A percentile compares a stretch with the other conserved stretches of the same genome.
Conservation (phyloP, 106 monocot species). For the Posidonia australis region DNA sequence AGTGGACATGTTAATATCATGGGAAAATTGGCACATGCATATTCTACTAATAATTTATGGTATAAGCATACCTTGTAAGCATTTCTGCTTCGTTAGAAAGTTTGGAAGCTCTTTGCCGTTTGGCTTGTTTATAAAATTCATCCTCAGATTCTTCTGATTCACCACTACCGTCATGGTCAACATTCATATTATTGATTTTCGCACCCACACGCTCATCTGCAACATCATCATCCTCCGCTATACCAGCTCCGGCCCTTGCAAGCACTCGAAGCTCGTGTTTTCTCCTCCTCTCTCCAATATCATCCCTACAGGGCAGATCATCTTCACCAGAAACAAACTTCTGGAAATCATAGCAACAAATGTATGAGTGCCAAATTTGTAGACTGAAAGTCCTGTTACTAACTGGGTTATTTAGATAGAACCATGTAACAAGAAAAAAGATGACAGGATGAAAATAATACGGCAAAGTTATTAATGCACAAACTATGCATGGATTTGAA, state of each 20-base stretch:
- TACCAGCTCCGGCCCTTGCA: conserved; percentile 32
- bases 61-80: conserved; percentile 35
- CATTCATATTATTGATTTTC: conserved; percentile 3
- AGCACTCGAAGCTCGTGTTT: conserved; percentile 76
- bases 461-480: no score
- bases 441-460: no score
- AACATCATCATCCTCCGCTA: conserved; percentile 17
- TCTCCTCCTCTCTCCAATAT: conserved; percentile 81
- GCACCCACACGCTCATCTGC: conserved; percentile 16
- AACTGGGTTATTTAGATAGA: no score
- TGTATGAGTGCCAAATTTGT: no score
- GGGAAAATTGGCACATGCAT: neutral
- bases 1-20: neutral
- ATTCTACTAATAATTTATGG: neutral
- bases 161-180: conserved; percentile 10
- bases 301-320: conserved; percentile 78
- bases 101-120: conserved; percentile 43
- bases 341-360: neutral
- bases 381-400: no score
- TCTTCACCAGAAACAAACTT: conserved; percentile 83
- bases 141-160: conserved; percentile 45
- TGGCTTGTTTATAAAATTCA: conserved; percentile 70
- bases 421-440: no score
- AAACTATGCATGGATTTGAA: no score
- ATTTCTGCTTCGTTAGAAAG: conserved; percentile 38